Percentiles rank a stretch among this genome's conserved stretches.
Conservation (phyloP, 2,329 filamentous ascomycete species). For the Beauveria brongniartii region DNA sequence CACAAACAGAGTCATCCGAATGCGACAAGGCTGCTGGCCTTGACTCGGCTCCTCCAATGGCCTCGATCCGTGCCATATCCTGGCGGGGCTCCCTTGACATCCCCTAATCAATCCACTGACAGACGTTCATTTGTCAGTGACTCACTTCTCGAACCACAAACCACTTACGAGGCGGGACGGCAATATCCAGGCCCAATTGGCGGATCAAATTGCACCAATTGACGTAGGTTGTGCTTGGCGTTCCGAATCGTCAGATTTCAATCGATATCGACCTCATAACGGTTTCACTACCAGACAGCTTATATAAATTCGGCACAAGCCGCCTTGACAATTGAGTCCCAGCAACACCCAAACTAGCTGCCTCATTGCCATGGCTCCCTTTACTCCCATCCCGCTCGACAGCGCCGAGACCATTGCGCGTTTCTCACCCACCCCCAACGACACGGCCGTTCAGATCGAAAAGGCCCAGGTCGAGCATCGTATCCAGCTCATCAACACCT, state of each 20-base stretch:
- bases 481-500: constrained; percentile 26
- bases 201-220: neutral
- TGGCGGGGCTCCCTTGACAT: neutral
- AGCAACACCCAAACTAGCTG: neutral
- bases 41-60: neutral
- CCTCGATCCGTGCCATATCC: neutral
- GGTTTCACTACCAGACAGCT: neutral
- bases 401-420: constrained; percentile 5
- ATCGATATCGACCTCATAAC: neutral
- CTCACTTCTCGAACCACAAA: constrained; percentile 1
- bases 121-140: neutral
- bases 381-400: constrained; percentile 6
- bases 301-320: neutral
- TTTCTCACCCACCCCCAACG: constrained; percentile 5
- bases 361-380: constrained; percentile 3
- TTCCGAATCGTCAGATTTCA: constrained; percentile 1
- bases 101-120: neutral
- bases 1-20: neutral
- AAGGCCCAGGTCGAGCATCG: constrained; percentile 26
- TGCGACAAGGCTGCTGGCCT: neutral
- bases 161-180: neutral
- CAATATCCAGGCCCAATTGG: neutral
- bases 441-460: constrained; percentile 14
- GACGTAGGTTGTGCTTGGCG: neutral
- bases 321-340: neutral